Base-by-base conservation (phyloP, 2,329 filamentous ascomycete genomes). In the Diaporthe ampelina region DNA sequence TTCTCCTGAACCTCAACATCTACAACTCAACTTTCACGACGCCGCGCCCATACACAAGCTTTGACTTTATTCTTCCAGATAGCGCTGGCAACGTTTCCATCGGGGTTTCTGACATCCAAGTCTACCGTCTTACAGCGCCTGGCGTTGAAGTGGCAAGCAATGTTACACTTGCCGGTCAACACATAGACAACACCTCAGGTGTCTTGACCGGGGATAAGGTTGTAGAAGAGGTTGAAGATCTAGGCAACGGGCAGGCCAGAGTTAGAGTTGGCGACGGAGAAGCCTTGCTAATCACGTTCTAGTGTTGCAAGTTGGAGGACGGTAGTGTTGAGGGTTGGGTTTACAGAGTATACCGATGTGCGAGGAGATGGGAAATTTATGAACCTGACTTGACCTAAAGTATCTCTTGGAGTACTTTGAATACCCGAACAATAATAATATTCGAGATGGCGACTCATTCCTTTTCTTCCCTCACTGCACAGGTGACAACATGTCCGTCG, bases 71-170 rank as follows among this genome's bases (percentile, higher is more conserved):
- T 37, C 21, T 67, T 11, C 45, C 61, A 8, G 4, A 19, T 43
- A 3, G 40, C 29, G 26, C 35, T 54, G 35, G 58, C 24, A 32
- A 50, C 6, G 21, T 29, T 21, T 57, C 48, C 35, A 48, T 29
- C 4, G 17, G n/a, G 45, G 43, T 17, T 56, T 50, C 59, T 40
- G 17, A 26, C 2, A 35, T 48, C 24, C 59, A 50, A 45, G 58
- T 68, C 21, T 59, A 32, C 26, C 70, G 70, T 7, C 40, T 73
- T 21, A 73, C 70, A 24, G 63, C 26, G 15, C 59, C 70, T 0
- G 70, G 59, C 19, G 70, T 73, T 13, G 71, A 73, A 26, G 68
- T 45, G 21, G 71, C 59, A n/a, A 35, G 54, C 29, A 68, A 73
- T 24, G 54, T 69, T 24, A 73, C 59, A 35, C 58, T 73, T 29